Conservation (phyloP, 768 basidiomycete species). For the Lentinula guzmanii region DNA sequence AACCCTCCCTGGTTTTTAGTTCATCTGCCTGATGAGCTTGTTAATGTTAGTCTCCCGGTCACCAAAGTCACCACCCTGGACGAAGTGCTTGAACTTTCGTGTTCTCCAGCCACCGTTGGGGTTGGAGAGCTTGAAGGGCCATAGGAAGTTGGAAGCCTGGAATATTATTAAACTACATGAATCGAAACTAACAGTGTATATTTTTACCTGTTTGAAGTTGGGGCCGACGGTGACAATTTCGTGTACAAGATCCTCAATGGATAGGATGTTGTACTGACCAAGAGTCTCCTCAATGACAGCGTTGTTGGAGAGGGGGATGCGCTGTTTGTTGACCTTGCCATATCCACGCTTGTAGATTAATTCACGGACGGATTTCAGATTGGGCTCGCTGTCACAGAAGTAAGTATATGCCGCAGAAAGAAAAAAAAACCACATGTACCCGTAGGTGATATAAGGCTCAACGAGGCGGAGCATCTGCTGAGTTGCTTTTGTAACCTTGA, state of each 20-base stretch:
- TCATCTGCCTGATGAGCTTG: constrained; percentile 95
- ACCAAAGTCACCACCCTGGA: constrained; percentile 96
- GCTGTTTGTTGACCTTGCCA: constrained; percentile 96
- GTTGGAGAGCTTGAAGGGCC: constrained; percentile 99
- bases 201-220: constrained; percentile 91
- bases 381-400: constrained; percentile 65
- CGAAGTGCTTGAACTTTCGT: constrained; percentile 96
- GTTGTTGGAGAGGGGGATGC: constrained; percentile 94
- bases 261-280: constrained; percentile 94
- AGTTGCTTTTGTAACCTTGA: constrained; percentile 95
- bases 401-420: neutral
- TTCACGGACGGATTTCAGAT: constrained; percentile 94
- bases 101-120: constrained; percentile 97
- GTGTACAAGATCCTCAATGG: constrained; percentile 94
- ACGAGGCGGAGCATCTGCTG: constrained; percentile 97
- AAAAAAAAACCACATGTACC: constrained; percentile 41
- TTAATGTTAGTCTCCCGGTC: constrained; percentile 97
- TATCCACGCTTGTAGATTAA: constrained; percentile 99
- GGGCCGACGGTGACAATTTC: constrained; percentile 94
- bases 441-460: constrained; percentile 97
- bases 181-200: constrained; percentile 17
- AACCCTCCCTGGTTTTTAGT: constrained; percentile 35
- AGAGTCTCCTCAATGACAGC: constrained; percentile 85
- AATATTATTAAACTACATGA: constrained; percentile 1
- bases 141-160: constrained; percentile 91